Evolutionary conservation across 345 rosid species (phyloP), one percentile per base, ranked within the genome.

Genomic region (Abelmoschus esculentus): DNA sequence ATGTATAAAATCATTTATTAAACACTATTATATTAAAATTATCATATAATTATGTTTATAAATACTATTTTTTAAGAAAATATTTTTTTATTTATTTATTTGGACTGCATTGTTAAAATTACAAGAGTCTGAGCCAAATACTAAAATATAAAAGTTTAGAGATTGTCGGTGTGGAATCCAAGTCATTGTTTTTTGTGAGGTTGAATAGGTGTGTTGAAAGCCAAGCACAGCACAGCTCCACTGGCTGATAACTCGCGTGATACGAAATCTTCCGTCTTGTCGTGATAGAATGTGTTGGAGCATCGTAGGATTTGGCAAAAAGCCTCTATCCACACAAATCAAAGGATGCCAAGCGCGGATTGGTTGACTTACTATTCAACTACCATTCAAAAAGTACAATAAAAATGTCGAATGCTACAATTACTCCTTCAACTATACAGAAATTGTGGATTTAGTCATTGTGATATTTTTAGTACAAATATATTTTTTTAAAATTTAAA

Each of bases 151-250:
- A 3, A n/a, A n/a, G 13, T 62, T 0, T 47, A 62, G 26, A 38
- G 19, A 38, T 7, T 38, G 49, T 61, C 49, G 49, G 66, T 61
- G 61, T 26, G 12, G 36, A 32, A 29, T 29, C 32, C 32, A 52
- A 8, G 9, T 7, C 34, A 61, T 14, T 1, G 13, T 15, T 66
- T 15, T 22, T 5, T 14, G 54, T 47, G 56, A 66, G 69, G 55
- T 66, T 31, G 60, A 52, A 62, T 32, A 67, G 31, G 44, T 52
- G n/a, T 9, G n/a, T 50, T 49, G 44, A n/a, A 67, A 32, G 70
- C 31, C 52, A 67, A 32, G 70, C 31, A 67, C 0, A 67, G 38
- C 56, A 22, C 1, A 6, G 14, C 31, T 8, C 7, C 19, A 40
- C 38, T 38, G 29, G 8, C 44, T 65, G 55, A 7, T 38, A 9